Conservation (phyloP, 257 asterid species). For the Capsicum rhomboideum region DNA sequence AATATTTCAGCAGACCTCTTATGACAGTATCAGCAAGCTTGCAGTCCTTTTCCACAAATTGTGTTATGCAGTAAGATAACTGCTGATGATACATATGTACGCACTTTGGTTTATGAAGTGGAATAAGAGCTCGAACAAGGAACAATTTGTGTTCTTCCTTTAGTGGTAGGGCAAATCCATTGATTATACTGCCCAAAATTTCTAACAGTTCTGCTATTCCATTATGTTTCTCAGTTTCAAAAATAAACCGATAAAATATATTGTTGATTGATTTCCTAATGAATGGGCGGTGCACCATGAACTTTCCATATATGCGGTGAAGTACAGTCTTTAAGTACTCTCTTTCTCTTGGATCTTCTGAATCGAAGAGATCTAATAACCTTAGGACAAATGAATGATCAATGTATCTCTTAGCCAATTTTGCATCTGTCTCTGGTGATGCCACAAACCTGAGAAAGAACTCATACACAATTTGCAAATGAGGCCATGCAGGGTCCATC, state of each 20-base stretch:
- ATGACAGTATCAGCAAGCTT: constrained; percentile 40
- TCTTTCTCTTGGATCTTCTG: constrained; percentile 94
- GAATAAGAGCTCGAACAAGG: constrained; percentile 81
- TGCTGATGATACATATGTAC: constrained; percentile 41
- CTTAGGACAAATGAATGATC: constrained; percentile 74
- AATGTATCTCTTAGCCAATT: constrained; percentile 80
- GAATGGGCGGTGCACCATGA: constrained; percentile 96
- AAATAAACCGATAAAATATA: constrained; percentile 71
- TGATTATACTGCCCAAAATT: constrained; percentile 86
- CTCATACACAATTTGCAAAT: constrained; percentile 81
- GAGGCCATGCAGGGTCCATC: constrained; percentile 93
- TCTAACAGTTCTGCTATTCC: constrained; percentile 87
- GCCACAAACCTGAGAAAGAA: constrained; percentile 76
- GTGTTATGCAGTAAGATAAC: constrained; percentile 40
- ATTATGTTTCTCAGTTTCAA: constrained; percentile 83
- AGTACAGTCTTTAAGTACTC: constrained; percentile 84
- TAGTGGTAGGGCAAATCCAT: constrained; percentile 83
- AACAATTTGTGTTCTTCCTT: constrained; percentile 92
- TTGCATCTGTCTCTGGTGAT: constrained; percentile 83
- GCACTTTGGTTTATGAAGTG: constrained; percentile 59
- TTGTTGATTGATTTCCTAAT: constrained; percentile 74
- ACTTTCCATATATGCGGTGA: constrained; percentile 89
- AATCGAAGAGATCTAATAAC: constrained; percentile 79
- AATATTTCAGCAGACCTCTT: constrained; percentile 35
- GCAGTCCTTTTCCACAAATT: constrained; percentile 40